A percentile compares a stretch with the other conserved stretches of the same genome.
These are phyloP conservation scores for Nemania sp. DNA, from an alignment of 2,329 filamentous ascomycete genomes.

Conservation along the genomic window DNA sequence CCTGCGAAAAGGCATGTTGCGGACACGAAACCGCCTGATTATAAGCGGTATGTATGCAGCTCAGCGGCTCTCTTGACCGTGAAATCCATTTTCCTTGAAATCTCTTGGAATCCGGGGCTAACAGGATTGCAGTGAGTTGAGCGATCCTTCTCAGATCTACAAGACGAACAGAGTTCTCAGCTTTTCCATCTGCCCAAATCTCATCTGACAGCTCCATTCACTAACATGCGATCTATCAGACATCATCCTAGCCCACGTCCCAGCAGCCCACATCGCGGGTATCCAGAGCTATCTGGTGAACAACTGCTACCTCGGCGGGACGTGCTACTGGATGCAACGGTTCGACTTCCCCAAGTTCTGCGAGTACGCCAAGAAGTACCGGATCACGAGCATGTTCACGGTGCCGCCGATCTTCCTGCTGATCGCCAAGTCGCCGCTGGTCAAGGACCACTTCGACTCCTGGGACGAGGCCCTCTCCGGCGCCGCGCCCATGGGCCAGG, in stretches of 20 bases:
- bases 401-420: slow-evolving; percentile 64
- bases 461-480: slow-evolving; percentile 54
- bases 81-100: background rate
- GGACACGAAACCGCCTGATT: slow-evolving; percentile 30
- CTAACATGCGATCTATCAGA: too few species aligned
- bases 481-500: slow-evolving; percentile 59
- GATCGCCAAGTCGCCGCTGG: slow-evolving; percentile 59
- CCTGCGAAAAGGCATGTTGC: slow-evolving; percentile 37
- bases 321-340: slow-evolving; percentile 64
- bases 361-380: slow-evolving; percentile 52
- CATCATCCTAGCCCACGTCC: slow-evolving; percentile 43
- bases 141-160: background rate
- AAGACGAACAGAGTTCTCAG: too few species aligned
- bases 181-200: too few species aligned
- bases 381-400: slow-evolving; percentile 58
- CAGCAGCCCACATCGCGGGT: slow-evolving; percentile 52
- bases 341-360: slow-evolving; percentile 62
- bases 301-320: slow-evolving; percentile 46
- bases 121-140: slow-evolving; percentile 12
- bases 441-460: slow-evolving; percentile 58
- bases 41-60: slow-evolving; percentile 27
- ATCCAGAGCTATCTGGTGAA: slow-evolving; percentile 49
- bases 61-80: background rate
- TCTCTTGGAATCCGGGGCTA: slow-evolving; percentile 37
- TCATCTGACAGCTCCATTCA: too few species aligned